Percentiles rank a stretch among this genome's conserved stretches.
phyloP scores from a whole-genome alignment of 2,329 filamentous ascomycete species.

The Ceratocystis eucalypticola region DNA sequence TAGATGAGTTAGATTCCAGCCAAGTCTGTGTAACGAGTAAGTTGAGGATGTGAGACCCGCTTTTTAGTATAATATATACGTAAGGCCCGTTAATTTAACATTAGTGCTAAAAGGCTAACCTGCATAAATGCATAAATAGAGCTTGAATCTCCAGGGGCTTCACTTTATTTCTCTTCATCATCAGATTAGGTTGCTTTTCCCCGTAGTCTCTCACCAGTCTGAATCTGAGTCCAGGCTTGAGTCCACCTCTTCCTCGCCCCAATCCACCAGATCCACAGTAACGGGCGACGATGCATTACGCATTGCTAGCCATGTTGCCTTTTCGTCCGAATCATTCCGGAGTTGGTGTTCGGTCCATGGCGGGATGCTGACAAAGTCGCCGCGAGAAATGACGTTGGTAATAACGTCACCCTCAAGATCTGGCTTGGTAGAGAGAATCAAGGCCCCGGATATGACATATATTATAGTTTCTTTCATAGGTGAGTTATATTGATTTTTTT shows the following conservation, averaged over 20 bases:
- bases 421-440: slow-evolving; percentile 45
- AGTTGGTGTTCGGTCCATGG: slow-evolving; percentile 59
- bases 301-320: slow-evolving; percentile 53
- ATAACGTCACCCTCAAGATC: slow-evolving; percentile 38
- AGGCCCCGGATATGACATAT: slow-evolving; percentile 48
- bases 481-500: background rate
- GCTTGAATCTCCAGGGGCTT: background rate
- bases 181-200: background rate
- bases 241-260: slow-evolving; percentile 38
- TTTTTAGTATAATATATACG: background rate
- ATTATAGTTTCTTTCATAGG: slow-evolving; percentile 48
- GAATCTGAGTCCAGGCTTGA: slow-evolving; percentile 19
- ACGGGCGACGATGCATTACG: slow-evolving; percentile 47
- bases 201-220: background rate
- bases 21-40: background rate
- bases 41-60: background rate
- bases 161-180: background rate
- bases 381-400: slow-evolving; percentile 43
- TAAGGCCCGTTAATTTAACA: background rate
- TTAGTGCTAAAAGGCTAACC: background rate
- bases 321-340: slow-evolving; percentile 47
- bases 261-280: slow-evolving; percentile 49
- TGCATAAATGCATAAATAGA: background rate
- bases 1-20: background rate
- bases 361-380: slow-evolving; percentile 58